Percentiles rank a stretch among this genome's conserved stretches.
Evolutionary conservation across 805 yeast species (phyloP).

Genomic region (Lachancea mirantina): DNA sequence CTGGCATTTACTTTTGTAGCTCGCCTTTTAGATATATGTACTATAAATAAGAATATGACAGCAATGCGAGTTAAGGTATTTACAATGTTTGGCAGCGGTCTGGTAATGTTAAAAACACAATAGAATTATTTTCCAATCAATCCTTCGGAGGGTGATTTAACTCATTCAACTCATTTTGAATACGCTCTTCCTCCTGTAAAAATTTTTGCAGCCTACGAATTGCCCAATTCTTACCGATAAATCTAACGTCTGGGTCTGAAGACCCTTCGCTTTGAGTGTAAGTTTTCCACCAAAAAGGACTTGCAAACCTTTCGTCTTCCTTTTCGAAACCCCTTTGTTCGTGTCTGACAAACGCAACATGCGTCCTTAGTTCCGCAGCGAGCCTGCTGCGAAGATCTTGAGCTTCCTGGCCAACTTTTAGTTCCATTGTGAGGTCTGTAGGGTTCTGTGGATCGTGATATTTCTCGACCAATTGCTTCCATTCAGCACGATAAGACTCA

Average conservation of each 20-base stretch:
- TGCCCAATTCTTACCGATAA: slow-evolving; percentile 81
- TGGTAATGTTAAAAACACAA: no score
- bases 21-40: slow-evolving; percentile 2
- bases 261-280: slow-evolving; percentile 59
- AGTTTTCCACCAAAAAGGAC: slow-evolving; percentile 67
- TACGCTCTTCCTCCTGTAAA: slow-evolving; percentile 22
- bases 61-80: no score
- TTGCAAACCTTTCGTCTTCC: slow-evolving; percentile 64
- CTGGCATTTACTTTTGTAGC: neutral
- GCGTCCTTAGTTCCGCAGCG: slow-evolving; percentile 59
- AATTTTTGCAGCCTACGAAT: slow-evolving; percentile 56
- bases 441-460: slow-evolving; percentile 46
- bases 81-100: no score
- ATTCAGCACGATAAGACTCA: slow-evolving; percentile 54
- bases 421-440: slow-evolving; percentile 50
- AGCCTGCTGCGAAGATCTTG: slow-evolving; percentile 58
- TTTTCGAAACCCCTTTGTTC: slow-evolving; percentile 37
- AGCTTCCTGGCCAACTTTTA: slow-evolving; percentile 60
- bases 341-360: slow-evolving; percentile 45
- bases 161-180: neutral
- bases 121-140: no score
- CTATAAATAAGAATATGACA: neutral
- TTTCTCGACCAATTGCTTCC: slow-evolving; percentile 57
- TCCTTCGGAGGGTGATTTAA: no score
- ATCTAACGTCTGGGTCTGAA: slow-evolving; percentile 60